These are phyloP conservation scores for Mortierella sp. DNA, from an alignment of 371 early-diverging fungal species.

Conservation along the genomic window DNA sequence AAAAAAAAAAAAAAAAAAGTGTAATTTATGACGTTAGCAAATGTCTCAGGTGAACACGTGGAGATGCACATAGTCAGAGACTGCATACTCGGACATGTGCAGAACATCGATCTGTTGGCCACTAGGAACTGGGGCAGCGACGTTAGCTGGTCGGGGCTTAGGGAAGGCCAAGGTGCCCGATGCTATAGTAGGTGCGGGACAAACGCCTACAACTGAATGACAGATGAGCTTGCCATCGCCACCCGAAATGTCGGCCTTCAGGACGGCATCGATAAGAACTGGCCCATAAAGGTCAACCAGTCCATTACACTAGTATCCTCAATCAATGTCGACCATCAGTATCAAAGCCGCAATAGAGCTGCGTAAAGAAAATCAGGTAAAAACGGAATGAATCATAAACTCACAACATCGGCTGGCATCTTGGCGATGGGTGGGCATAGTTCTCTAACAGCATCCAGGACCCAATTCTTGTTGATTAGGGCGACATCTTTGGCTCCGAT, in stretches of 20 bases:
- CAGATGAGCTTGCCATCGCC: constrained; percentile 46
- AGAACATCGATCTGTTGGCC: constrained; percentile 61
- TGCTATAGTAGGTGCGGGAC: constrained; percentile 19
- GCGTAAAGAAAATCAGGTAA: background rate
- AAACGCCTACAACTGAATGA: constrained; percentile 19
- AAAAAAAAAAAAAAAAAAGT: background rate
- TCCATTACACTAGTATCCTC: constrained; percentile 37
- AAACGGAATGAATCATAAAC: background rate
- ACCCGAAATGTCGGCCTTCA: constrained; percentile 25
- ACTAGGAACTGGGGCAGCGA: constrained; percentile 34
- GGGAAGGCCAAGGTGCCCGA: constrained; percentile 60
- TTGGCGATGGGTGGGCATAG: constrained; percentile 22
- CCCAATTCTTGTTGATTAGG: constrained; percentile 32
- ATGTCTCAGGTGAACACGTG: too few species aligned
- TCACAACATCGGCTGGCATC: constrained; percentile 33
- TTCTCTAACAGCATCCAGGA: constrained; percentile 16
- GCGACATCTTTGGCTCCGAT: constrained; percentile 18
- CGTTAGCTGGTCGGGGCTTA: constrained; percentile 58
- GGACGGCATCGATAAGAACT: constrained; percentile 14
- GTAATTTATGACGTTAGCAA: background rate
- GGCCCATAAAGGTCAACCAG: constrained; percentile 33
- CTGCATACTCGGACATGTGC: constrained; percentile 67
- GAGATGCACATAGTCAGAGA: too few species aligned
- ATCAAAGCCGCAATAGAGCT: too few species aligned
- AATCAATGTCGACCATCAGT: background rate